Evolutionary conservation across 2,329 filamentous ascomycete species (phyloP).

Genomic region (Colletotrichum neosansevieriae): DNA sequence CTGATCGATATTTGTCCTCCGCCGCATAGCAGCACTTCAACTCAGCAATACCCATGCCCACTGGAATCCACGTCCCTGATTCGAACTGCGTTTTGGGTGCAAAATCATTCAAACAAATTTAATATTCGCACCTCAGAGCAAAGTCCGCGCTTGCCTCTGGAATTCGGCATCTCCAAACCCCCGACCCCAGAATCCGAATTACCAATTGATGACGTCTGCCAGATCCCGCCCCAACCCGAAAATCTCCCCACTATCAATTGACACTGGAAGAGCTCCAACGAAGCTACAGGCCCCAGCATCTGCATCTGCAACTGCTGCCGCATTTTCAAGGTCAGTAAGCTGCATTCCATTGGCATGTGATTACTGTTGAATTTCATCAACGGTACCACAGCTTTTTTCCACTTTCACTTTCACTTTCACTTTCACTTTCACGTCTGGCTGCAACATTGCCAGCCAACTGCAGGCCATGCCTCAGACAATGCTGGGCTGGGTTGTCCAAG

Average conservation of each 20-base stretch:
- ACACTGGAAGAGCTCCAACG: conserved; percentile 27
- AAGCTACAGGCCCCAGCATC: neutral
- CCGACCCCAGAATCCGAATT: conserved; percentile 1
- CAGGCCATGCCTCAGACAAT: neutral
- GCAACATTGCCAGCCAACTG: neutral
- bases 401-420: neutral
- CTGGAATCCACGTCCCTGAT: too few relatives aligned
- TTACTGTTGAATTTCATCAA: neutral
- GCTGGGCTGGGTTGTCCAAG: neutral
- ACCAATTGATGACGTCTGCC: conserved; percentile 31
- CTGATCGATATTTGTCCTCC: neutral
- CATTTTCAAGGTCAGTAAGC: conserved; percentile 25
- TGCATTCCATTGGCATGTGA: conserved; percentile 31
- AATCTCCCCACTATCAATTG: conserved; percentile 27
- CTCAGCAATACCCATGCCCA: neutral
- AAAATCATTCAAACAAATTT: neutral
- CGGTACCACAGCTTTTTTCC: neutral
- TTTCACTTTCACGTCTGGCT: neutral
- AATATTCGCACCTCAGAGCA: neutral
- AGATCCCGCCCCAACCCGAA: conserved; percentile 4
- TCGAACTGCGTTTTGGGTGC: too few relatives aligned
- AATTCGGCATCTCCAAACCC: conserved; percentile 17
- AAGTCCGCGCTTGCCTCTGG: conserved; percentile 1
- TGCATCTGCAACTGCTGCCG: conserved; percentile 7
- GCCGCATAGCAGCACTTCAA: neutral